These are phyloP conservation scores for Pythium graminicola DNA, from an alignment of 352 stramenopile species.

Conservation along the genomic window DNA sequence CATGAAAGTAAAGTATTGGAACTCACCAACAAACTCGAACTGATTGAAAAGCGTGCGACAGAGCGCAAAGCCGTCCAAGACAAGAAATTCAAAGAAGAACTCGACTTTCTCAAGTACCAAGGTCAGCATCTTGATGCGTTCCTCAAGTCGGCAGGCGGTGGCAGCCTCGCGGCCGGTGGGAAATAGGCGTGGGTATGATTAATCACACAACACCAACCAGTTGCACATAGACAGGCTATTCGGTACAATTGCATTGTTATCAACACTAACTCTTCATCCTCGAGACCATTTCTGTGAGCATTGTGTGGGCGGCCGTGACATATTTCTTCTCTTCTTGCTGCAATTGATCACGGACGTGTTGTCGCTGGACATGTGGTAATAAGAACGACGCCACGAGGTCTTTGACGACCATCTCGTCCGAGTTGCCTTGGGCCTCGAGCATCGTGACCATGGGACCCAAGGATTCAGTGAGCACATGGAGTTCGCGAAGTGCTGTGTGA, in stretches of 20 bases:
- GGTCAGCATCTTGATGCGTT: slow-evolving; percentile 93
- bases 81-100: slow-evolving; percentile 92
- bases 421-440: slow-evolving; percentile 42
- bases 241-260: not conserved
- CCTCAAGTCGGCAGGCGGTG: slow-evolving; percentile 80
- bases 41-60: slow-evolving; percentile 88
- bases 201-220: not conserved
- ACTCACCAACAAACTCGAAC: slow-evolving; percentile 88
- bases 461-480: slow-evolving; percentile 38
- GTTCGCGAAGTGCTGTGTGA: slow-evolving; percentile 38
- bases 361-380: slow-evolving; percentile 66
- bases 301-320: slow-evolving; percentile 46
- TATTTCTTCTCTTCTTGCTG: slow-evolving; percentile 59
- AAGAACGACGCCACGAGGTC: slow-evolving; percentile 79
- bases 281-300: slow-evolving; percentile 42
- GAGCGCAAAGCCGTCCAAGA: slow-evolving; percentile 87
- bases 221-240: slow-evolving; percentile 5
- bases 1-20: slow-evolving; percentile 82
- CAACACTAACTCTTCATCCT: slow-evolving; percentile 1
- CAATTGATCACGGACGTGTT: slow-evolving; percentile 52
- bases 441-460: slow-evolving; percentile 44
- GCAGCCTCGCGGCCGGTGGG: slow-evolving; percentile 22
- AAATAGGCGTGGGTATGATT: not conserved
- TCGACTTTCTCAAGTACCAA: slow-evolving; percentile 95
- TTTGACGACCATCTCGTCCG: slow-evolving; percentile 58